These are phyloP conservation scores for Eucalyptus sp. DNA, from an alignment of 345 rosid genomes.

Conservation along the genomic window DNA sequence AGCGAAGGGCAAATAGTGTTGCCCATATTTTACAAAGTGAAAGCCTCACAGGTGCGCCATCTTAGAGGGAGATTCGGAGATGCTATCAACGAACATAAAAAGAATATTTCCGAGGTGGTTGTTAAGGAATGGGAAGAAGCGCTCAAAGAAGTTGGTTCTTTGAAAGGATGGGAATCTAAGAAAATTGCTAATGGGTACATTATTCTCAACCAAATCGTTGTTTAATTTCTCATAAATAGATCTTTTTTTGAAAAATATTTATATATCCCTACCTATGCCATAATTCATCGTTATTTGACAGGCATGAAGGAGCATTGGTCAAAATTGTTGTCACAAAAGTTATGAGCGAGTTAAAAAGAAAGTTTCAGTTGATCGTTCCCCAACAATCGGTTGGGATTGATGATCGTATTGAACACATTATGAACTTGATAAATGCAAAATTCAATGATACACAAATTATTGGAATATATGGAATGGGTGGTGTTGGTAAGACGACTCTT, in stretches of 20 bases:
- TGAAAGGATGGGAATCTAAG: neutral
- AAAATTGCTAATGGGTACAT: neutral
- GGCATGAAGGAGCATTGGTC: neutral
- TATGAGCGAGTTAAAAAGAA: neutral
- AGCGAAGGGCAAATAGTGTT: no score
- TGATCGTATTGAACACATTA: neutral
- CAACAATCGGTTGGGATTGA: neutral
- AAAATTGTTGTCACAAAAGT: neutral
- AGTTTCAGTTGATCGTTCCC: neutral
- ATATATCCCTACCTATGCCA: neutral
- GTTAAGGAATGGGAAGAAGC: neutral
- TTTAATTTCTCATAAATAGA: neutral
- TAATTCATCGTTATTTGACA: neutral
- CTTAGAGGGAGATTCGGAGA: neutral
- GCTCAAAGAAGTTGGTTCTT: neutral
- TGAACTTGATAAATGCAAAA: neutral
- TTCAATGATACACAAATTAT: neutral
- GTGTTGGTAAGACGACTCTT: neutral
- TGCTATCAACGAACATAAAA: neutral
- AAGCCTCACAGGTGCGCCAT: neutral
- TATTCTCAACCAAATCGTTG: no score
- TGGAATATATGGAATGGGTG: neutral
- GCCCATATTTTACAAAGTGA: neutral
- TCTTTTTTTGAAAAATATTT: neutral
- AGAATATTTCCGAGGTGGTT: rapidly evolving